Base-by-base conservation (phyloP, 352 stramenopile species). In the Globisporangium megalacanthum region DNA sequence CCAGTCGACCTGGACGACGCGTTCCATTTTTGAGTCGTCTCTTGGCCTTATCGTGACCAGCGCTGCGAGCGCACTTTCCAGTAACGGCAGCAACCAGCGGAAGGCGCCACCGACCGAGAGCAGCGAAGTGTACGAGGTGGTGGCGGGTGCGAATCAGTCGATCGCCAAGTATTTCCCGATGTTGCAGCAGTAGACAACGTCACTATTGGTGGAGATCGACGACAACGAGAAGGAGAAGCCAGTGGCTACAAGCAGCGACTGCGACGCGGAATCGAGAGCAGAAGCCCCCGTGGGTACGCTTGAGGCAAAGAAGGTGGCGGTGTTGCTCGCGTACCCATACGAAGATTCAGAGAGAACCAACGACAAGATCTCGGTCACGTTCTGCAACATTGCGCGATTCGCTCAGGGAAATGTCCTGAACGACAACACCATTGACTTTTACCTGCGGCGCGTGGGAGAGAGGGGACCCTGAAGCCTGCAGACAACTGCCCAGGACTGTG, bases 371-470 rank as follows among this genome's bases (percentile, higher is more conserved):
- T 77, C 72, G 1, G 68, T 98, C 58, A 87, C 79, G 17, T 73
- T 91, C 25, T 83, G 92, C 33, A 93, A 98, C 57, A 80, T 91
- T 22, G 83, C 95, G 37, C 73, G 89, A n/a, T 73, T 98, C 10
- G 70, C 75, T n/a, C 90, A 89, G 2, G 83, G 79, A 9, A 83
- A 98, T 64, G 98, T 97, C 63, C 64, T 98, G 52, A 97, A 97
- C 71, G 90, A 97, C 72, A 94, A 86, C 60, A 83, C 97, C 60
- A 89, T 97, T 36, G 91, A 97, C 58, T 97, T 97, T 53, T 97
- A 96, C 61, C 64, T 97, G n/a, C 86, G 89, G 82, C 94, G n/a
- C n/a, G n/a, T n/a, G n/a, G n/a, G n/a, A n/a, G n/a, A n/a, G n/a
- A n/a, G 50, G 51, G 54, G 48, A 15, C 37, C n/a, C n/a, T n/a